A percentile compares a stretch with the other conserved stretches of the same genome.
phyloP scores from a whole-genome alignment of 208 protist species.

The Crithidia fasciculata region DNA sequence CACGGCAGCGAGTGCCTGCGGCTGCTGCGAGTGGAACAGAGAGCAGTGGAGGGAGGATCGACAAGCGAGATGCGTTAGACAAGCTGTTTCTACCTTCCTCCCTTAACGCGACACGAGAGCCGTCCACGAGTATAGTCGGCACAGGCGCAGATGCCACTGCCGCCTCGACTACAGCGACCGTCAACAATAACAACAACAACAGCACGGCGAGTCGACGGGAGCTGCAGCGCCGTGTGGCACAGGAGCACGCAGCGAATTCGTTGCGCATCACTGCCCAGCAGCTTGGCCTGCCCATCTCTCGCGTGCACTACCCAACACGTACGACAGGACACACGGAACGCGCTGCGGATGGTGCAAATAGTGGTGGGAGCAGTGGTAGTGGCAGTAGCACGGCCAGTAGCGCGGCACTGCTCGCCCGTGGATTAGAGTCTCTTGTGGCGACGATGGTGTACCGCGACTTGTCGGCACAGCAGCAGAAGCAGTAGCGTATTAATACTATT shows the following conservation, averaged over 20 bases:
- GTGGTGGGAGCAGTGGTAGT: background rate
- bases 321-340: background rate
- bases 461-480: conserved; percentile 3
- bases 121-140: background rate
- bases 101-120: background rate
- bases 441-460: conserved; percentile 37
- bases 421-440: conserved; percentile 26
- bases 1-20: background rate
- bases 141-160: background rate
- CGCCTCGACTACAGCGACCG: background rate
- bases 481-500: too few relatives aligned
- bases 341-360: background rate
- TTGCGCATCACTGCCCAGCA: conserved; percentile 17
- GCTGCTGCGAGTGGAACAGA: too few relatives aligned
- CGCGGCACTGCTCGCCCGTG: conserved; percentile 10
- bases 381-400: background rate
- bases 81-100: background rate
- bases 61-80: background rate
- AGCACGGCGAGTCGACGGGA: background rate
- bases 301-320: background rate
- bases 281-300: conserved; percentile 7
- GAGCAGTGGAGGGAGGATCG: too few relatives aligned
- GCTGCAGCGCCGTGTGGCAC: conserved; percentile 12
- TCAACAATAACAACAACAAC: background rate
- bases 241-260: conserved; percentile 22